These are phyloP conservation scores for Adenanthera pavonina DNA, from an alignment of 306 rosid species.

Conservation along the genomic window DNA sequence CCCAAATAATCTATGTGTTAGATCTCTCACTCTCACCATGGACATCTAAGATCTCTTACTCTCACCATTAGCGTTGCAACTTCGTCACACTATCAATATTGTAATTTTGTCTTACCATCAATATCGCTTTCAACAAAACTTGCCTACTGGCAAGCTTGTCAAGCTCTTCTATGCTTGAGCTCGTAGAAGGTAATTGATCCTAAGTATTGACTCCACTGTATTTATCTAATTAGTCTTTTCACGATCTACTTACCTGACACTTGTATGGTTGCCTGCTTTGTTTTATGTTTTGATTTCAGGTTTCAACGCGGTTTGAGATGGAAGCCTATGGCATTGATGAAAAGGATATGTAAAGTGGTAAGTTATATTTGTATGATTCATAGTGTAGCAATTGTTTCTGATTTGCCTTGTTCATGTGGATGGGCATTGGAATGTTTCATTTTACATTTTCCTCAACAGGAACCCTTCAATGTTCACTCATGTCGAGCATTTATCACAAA, in stretches of 20 bases:
- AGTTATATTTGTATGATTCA: not conserved
- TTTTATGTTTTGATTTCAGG: slow-evolving; percentile 29
- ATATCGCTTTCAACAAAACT: too few species aligned
- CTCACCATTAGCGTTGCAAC: too few species aligned
- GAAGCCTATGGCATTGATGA: slow-evolving; percentile 66
- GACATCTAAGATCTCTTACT: too few species aligned
- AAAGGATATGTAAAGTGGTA: slow-evolving; percentile 62
- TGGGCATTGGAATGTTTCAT: not conserved
- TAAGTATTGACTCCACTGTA: not conserved
- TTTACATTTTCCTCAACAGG: not conserved
- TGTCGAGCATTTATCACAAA: not conserved
- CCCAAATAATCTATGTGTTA: too few species aligned
- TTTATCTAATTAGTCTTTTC: not conserved
- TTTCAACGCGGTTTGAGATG: slow-evolving; percentile 63
- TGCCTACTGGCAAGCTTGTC: slow-evolving; percentile 59
- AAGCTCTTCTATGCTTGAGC: slow-evolving; percentile 76
- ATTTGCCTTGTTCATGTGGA: not conserved
- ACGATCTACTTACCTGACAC: not conserved
- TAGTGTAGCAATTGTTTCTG: not conserved
- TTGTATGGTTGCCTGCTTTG: not conserved
- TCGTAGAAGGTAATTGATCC: slow-evolving; percentile 61
- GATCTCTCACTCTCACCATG: too few species aligned
- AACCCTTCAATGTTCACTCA: not conserved
- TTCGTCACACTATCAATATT: too few species aligned
- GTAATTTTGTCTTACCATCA: too few species aligned